Evolutionary conservation across 441 rosid species (phyloP).

Genomic region (Manihot esculenta): DNA sequence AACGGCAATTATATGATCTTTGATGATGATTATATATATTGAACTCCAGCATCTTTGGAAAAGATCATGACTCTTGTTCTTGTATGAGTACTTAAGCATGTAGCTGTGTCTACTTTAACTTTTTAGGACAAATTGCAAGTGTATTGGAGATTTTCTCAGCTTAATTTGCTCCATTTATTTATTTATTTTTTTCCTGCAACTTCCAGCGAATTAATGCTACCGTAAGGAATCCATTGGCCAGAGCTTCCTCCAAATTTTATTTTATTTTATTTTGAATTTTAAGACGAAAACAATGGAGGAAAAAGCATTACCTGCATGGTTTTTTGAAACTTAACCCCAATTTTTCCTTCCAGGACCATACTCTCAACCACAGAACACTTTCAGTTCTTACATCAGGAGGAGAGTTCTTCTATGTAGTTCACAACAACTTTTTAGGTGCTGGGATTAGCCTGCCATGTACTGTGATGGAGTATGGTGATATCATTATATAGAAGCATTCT

Average conservation of each 20-base stretch:
- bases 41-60: constrained; percentile 8
- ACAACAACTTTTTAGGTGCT: constrained; percentile 72
- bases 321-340: constrained; percentile 38
- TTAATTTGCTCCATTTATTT: no score
- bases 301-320: no score
- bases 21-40: constrained; percentile 71
- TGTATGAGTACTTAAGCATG: not conserved
- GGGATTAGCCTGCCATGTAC: constrained; percentile 96
- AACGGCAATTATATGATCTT: constrained; percentile 56
- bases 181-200: no score
- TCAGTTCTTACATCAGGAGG: constrained; percentile 40
- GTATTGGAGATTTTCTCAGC: no score
- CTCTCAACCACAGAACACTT: constrained; percentile 30
- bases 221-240: no score
- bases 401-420: constrained; percentile 55
- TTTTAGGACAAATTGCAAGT: not conserved
- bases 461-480: constrained; percentile 96
- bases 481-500: constrained; percentile 93
- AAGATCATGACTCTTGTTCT: not conserved
- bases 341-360: constrained; percentile 26
- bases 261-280: no score
- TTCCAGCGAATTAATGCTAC: no score
- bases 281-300: no score
- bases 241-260: no score
- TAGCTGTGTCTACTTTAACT: not conserved